Base-by-base conservation (phyloP, 805 yeast species). In the Lachancea waltii region DNA sequence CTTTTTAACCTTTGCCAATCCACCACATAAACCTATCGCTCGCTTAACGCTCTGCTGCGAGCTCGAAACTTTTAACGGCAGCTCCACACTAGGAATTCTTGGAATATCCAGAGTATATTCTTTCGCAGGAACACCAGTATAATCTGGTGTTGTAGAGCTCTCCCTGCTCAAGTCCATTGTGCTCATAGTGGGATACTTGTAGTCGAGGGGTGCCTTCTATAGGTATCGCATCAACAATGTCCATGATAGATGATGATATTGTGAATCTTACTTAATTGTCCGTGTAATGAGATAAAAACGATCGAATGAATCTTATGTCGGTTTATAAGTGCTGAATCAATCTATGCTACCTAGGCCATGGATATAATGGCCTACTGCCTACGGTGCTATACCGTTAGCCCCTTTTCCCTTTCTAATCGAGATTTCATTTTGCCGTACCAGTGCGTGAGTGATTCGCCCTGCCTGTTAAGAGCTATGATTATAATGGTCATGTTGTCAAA, bases 401-500 rank as follows among this genome's bases (percentile, higher is more conserved):
- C 51, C 32, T 52, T 59, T 40, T 62, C 68, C 21, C 61, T 51
- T 35, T 58, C 65, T 7, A 63, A 43, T 24, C 69, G 64, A 5
- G 54, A 42, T 46, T 72, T 76, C 69, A 81, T 75, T 41, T 60
- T 54, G 3, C 58, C 56, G 47, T 77, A 71, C 92, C 92, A 82
- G 14, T 68, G 69, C 16, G 72, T 72, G 29, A 80, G 51, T 1
- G 65, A 53, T 33, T 63, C 65, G 3, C 53, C 60, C 4, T 54
- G 54, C 23, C 67, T 66, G 51, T 81, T 85, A 25, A 80, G 53
- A 1, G 82, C 82, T 7, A 82, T 69, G 5, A 83, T 72, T n/a
- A 80, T 69, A 14, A 81, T 64, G 0, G 89, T 81, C 90, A 83
- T 83, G 52, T 83, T 83, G 56, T 83, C 94, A 49, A 80, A 82